Evolutionary conservation across 805 yeast genomes (phyloP).

Genomic region (Myxozyma nipponensis): DNA sequence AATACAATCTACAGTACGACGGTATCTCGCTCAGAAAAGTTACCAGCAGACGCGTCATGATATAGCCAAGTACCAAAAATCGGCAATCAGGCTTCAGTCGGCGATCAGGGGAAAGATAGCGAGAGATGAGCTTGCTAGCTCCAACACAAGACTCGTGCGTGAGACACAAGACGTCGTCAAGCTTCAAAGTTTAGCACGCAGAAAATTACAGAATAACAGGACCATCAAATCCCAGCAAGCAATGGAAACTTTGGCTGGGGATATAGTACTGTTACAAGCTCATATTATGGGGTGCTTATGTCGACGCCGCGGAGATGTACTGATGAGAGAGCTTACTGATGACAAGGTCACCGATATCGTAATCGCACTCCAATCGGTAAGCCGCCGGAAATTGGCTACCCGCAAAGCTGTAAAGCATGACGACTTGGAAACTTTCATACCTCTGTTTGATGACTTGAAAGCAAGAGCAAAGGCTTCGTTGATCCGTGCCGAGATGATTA

Average conservation of each 20-base stretch:
- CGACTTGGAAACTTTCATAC: slow-evolving; percentile 5
- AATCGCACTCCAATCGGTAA: slow-evolving; percentile 42
- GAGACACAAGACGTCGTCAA: slow-evolving; percentile 26
- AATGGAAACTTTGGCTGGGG: slow-evolving; percentile 34
- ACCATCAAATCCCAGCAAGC: slow-evolving; percentile 33
- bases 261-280: slow-evolving; percentile 37
- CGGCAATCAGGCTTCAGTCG: slow-evolving; percentile 27
- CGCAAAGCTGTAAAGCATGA: background rate
- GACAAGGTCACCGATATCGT: slow-evolving; percentile 17
- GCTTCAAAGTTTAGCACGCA: slow-evolving; percentile 40
- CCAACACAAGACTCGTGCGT: slow-evolving; percentile 8
- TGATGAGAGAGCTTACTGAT: slow-evolving; percentile 5
- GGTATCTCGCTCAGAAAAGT: slow-evolving; percentile 7
- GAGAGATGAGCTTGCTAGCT: slow-evolving; percentile 19
- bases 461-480: slow-evolving; percentile 23
- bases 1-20: slow-evolving; percentile 12
- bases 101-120: slow-evolving; percentile 46
- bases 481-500: slow-evolving; percentile 8
- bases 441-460: slow-evolving; percentile 10
- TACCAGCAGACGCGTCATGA: slow-evolving; percentile 34
- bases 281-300: slow-evolving; percentile 36
- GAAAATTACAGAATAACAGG: slow-evolving; percentile 34
- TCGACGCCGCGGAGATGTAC: slow-evolving; percentile 26
- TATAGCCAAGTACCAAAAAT: slow-evolving; percentile 29
- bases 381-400: slow-evolving; percentile 30